Evolutionary conservation across 257 asterid genomes (phyloP).

Genomic region (Phtheirospermum japonicum): DNA sequence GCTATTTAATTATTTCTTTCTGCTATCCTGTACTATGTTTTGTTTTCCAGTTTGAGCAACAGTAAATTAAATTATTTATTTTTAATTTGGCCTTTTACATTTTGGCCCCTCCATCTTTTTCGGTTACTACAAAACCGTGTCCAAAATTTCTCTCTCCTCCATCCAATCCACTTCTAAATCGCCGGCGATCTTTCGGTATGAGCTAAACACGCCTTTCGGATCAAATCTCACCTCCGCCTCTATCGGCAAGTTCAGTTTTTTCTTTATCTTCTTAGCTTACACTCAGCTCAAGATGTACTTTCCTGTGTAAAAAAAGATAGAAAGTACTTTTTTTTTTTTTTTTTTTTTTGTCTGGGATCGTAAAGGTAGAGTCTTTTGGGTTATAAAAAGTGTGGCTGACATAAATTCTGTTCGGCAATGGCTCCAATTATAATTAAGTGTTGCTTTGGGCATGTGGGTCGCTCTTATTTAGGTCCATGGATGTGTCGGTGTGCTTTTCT

Average conservation of each 20-base stretch:
- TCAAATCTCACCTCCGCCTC: constrained; percentile 28
- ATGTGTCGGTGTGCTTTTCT: constrained; percentile 33
- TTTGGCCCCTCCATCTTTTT: constrained; percentile 17
- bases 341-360: constrained; percentile 14
- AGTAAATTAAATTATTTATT: background rate
- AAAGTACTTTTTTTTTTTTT: too few species aligned
- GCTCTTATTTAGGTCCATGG: constrained; percentile 35
- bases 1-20: background rate
- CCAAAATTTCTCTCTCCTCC: constrained; percentile 26
- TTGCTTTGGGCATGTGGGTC: constrained; percentile 36
- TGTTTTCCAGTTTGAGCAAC: constrained; percentile 10
- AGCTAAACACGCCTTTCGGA: constrained; percentile 3
- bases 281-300: too few species aligned
- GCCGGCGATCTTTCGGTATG: too few species aligned
- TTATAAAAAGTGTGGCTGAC: constrained; percentile 6
- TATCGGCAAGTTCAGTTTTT: constrained; percentile 23
- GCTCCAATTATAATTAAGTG: constrained; percentile 21
- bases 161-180: constrained; percentile 16
- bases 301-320: too few species aligned
- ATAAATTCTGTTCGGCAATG: constrained; percentile 4
- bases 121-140: constrained; percentile 37
- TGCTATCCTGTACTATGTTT: background rate
- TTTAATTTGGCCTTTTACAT: constrained; percentile 1
- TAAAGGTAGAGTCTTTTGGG: constrained; percentile 21
- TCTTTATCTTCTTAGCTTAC: constrained; percentile 21